phyloP scores from a whole-genome alignment of 1,139 yeast genomes.

The Yamadazyma atmosphaerica region DNA sequence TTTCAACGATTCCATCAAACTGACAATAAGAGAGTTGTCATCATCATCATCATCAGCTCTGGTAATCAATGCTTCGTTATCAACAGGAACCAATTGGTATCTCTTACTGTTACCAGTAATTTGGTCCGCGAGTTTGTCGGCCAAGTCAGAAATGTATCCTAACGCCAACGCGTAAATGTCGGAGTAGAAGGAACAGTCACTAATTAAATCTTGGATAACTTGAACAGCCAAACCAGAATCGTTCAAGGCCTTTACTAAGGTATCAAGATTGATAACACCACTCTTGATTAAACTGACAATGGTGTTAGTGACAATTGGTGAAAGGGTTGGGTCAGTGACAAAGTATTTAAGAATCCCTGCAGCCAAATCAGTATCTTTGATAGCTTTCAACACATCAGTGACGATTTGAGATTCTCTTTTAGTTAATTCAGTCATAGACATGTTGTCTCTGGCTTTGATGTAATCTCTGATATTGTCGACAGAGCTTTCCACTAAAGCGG shows the following conservation, averaged over 20 bases:
- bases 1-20: conserved; percentile 48
- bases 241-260: conserved; percentile 43
- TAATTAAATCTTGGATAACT: conserved; percentile 38
- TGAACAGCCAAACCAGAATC: conserved; percentile 46
- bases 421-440: conserved; percentile 25
- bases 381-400: conserved; percentile 42
- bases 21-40: conserved; percentile 24
- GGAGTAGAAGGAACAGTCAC: conserved; percentile 43
- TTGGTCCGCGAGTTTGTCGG: conserved; percentile 23
- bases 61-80: conserved; percentile 8
- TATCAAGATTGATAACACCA: conserved; percentile 35
- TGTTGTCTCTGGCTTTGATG: conserved; percentile 30
- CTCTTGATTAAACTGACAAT: conserved; percentile 32
- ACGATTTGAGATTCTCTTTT: conserved; percentile 45
- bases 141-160: conserved; percentile 32
- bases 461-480: conserved; percentile 30
- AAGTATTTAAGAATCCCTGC: conserved; percentile 36
- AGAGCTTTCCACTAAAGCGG: conserved; percentile 26
- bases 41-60: conserved; percentile 15
- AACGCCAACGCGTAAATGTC: conserved; percentile 41
- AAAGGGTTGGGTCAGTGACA: conserved; percentile 33
- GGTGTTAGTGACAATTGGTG: conserved; percentile 29
- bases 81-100: conserved; percentile 14
- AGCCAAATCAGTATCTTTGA: conserved; percentile 41
- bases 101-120: conserved; percentile 25